Base-by-base conservation (phyloP, 768 basidiomycete species). In the Amanita pallidorosea region DNA sequence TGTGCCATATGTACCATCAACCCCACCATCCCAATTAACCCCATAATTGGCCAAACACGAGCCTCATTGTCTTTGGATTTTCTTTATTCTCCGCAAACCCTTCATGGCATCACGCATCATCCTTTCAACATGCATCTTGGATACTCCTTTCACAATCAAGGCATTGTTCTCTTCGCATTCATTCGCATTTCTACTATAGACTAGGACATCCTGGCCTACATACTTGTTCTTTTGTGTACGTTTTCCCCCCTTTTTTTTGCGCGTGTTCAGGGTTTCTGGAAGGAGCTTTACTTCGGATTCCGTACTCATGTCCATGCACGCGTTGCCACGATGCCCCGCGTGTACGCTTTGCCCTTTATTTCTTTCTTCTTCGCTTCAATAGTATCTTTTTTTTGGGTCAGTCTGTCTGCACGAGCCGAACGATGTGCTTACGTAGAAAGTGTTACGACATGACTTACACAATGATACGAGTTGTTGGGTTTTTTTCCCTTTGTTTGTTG, bases 81-180 rank as follows among this genome's bases (percentile, higher is more conserved):
- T 23, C 42, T 43, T 43, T 43, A 43, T 43, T 43, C 42, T 43
- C 42, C 42, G 42, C 42, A 43, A 43, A 43, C 42, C 42, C 42
- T 25, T 43, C 23, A 25, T 23, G 20, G 40, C 22, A 23, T 43
- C 42, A 43, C 42, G 42, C 42, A 43, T 23, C 20, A 23, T 27
- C 22, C 20, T 7, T 27, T 43, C 42, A 25, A 20, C 42, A 43
- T 43, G 42, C 23, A 43, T 25, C n/a, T 43, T 27, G 42, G 42
- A 43, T 43, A 43, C n/a, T 43, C 15, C 23, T 11, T 27, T 25
- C 5, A 18, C 36, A 20, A 38, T 20, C n/a, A 38, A 38, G 42
- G 25, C 23, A 43, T 25, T 43, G 23, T n/a, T 25, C 11, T 25
- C 23, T 25, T 43, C 20, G 40, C 42, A 43, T 43, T n/a, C 42